A percentile compares a stretch with the other conserved stretches of the same genome.
phyloP scores from a whole-genome alignment of 2,329 filamentous ascomycete genomes.

The Teratosphaeria gauchensis region DNA sequence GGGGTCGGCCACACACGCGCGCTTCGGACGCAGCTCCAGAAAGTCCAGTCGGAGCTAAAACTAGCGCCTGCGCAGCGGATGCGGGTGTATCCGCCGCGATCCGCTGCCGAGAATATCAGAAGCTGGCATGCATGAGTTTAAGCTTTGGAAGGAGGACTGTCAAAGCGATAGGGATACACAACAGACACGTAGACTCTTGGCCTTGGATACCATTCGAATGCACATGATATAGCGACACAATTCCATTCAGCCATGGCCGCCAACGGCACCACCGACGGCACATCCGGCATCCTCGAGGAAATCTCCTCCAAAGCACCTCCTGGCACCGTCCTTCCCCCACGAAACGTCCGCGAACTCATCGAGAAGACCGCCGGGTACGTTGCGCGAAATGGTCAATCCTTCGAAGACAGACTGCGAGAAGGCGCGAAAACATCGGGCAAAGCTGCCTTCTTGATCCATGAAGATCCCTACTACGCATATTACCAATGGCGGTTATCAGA shows the following conservation, averaged over 20 bases:
- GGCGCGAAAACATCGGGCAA: conserved; percentile 80
- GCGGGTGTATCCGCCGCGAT: neutral
- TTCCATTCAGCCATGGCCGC: conserved; percentile 19
- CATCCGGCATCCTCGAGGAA: conserved; percentile 27
- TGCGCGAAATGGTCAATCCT: conserved; percentile 53
- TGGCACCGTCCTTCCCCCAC: conserved; percentile 75
- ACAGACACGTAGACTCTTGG: too few relatives aligned
- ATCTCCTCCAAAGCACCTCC: conserved; percentile 67
- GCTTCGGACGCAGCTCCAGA: neutral
- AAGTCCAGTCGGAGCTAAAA: neutral
- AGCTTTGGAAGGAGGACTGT: neutral
- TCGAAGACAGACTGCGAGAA: conserved; percentile 76
- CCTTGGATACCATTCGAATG: too few relatives aligned
- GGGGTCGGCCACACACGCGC: neutral
- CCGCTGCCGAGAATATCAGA: neutral
- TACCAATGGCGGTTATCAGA: conserved; percentile 87
- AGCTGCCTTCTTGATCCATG: conserved; percentile 72
- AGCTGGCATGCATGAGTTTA: neutral
- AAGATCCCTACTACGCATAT: conserved; percentile 78
- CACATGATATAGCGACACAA: neutral
- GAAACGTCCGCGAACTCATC: conserved; percentile 72
- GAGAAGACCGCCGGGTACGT: conserved; percentile 95
- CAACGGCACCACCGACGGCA: conserved; percentile 13
- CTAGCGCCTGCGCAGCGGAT: neutral
- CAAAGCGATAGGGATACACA: neutral